Evolutionary conservation across 208 protist genomes (phyloP).

Genomic region (Trypanosoma platydactyli): DNA sequence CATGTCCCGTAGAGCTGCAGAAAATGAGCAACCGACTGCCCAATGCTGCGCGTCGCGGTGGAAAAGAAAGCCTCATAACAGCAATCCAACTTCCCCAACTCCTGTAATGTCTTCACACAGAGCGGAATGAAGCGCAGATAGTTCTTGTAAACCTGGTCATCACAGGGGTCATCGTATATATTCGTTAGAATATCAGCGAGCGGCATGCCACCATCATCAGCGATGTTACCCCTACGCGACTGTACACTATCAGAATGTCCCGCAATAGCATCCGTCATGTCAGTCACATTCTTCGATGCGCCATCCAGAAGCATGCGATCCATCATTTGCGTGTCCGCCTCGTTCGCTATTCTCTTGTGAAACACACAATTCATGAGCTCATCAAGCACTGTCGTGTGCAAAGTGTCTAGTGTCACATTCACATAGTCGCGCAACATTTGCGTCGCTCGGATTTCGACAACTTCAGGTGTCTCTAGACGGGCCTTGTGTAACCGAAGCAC

Average conservation of each 20-base stretch:
- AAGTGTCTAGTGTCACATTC: slow-evolving; percentile 40
- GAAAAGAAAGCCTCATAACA: slow-evolving; percentile 81
- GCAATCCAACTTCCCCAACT: slow-evolving; percentile 59
- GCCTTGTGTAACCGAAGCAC: slow-evolving; percentile 44
- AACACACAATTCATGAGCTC: slow-evolving; percentile 80
- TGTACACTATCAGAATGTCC: background rate
- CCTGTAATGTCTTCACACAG: slow-evolving; percentile 63
- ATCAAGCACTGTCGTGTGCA: slow-evolving; percentile 70
- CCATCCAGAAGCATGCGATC: slow-evolving; percentile 46
- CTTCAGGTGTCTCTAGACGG: slow-evolving; percentile 38
- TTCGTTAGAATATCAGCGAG: slow-evolving; percentile 1
- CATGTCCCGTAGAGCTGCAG: slow-evolving; percentile 73
- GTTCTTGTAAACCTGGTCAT: slow-evolving; percentile 42
- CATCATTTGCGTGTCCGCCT: slow-evolving; percentile 62
- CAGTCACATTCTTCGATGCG: slow-evolving; percentile 10
- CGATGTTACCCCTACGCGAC: background rate
- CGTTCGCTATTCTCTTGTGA: slow-evolving; percentile 57
- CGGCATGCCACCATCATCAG: background rate
- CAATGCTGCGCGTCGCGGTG: slow-evolving; percentile 53
- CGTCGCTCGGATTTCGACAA: slow-evolving; percentile 54
- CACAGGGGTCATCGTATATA: slow-evolving; percentile 51
- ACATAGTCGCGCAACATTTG: slow-evolving; percentile 60
- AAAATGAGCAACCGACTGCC: slow-evolving; percentile 74
- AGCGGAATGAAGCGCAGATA: slow-evolving; percentile 79
- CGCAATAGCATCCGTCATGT: slow-evolving; percentile 4